phyloP scores from a whole-genome alignment of 257 asterid genomes.

The Solanum dulcamara region DNA sequence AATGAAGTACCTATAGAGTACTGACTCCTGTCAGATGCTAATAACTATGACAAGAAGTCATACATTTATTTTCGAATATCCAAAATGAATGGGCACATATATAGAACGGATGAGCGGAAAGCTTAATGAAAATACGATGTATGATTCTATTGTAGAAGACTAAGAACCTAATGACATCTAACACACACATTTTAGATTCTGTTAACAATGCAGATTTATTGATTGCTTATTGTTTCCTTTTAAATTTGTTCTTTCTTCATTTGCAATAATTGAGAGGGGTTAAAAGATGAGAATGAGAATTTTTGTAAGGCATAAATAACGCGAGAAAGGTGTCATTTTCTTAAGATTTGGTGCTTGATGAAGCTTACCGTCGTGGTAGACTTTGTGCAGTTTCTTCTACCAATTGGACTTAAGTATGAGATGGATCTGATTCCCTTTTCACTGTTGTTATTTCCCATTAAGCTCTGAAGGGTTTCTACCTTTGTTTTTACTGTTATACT shows the following conservation, averaged over 20 bases:
- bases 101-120: not conserved
- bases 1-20: not conserved
- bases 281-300: not conserved
- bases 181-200: not conserved
- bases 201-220: not conserved
- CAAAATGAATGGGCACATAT: not conserved
- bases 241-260: not conserved
- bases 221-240: not conserved
- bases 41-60: not conserved
- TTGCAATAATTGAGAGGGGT: not conserved
- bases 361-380: not conserved
- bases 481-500: not conserved
- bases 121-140: not conserved
- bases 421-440: not conserved
- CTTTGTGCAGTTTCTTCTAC: not conserved
- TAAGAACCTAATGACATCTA: not conserved
- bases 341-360: not conserved
- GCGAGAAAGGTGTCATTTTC: not conserved
- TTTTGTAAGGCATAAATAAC: not conserved
- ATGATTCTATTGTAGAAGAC: not conserved
- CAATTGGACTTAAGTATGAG: not conserved
- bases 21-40: not conserved
- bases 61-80: not conserved
- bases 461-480: not conserved
- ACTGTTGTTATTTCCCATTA: constrained; percentile 4